Evolutionary conservation across 345 rosid genomes (phyloP), one percentile per base, ranked within the genome.

Genomic region (Citrus inodora): DNA sequence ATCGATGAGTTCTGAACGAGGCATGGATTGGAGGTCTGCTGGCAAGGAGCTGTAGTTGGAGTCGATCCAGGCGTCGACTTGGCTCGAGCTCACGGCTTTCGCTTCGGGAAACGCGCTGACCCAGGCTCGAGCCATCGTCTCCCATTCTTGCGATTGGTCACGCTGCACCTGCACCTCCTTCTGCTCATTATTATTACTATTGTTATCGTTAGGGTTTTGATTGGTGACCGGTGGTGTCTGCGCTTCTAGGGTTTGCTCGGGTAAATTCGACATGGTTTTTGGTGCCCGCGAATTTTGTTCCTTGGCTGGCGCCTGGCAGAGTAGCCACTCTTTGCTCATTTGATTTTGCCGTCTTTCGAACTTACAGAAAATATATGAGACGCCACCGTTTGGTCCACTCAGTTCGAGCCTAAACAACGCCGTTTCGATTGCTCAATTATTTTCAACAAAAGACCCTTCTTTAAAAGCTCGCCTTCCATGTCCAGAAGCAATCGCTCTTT

Each of bases 41-140:
- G 95, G 97, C 8, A 95, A 80, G 24, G 90, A 88, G 37, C 77
- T 74, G 63, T 77, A 86, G 82, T 94, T 95, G 72, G 94, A 85
- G 76, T 90, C 97, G 74, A 95, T 86, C 99, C 99, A 94, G n/a
- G 85, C 80, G 81, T 95, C 97, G 66, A 95, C 94, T 79, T 93
- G 93, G 77, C 71, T 42, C 67, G 61, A 83, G 80, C 85, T 89
- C 32, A 93, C 95, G 56, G 91, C 89, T 80, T 89, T 91, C 3
- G 93, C 97, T 74, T 92, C 98, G 0, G 98, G 92, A 84, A 96
- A 95, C 4, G 98, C 92, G 37, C 85, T 66, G 63, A 93, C 83
- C 97, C 99, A 96, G 14, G 97, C 96, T 71, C 83, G 85, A 58
- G 98, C 98, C 97, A 96, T 87, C 22, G 92, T 86, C 79, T 90